Evolutionary conservation across 2,329 filamentous ascomycete species (phyloP).

Genomic region (Pezicula carpinea): DNA sequence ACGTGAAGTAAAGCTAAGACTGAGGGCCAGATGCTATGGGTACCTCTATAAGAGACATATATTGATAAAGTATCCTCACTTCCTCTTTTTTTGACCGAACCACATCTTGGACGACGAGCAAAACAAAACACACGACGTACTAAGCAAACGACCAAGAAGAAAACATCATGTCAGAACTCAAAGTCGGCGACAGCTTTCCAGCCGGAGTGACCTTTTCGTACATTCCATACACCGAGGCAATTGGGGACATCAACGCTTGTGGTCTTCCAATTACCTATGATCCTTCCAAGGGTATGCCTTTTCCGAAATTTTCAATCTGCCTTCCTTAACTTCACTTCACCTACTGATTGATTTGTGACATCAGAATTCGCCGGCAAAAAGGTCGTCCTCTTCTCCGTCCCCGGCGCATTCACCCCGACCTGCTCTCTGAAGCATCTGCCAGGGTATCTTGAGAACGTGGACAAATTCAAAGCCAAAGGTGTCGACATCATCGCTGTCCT

Average conservation of each 20-base stretch:
- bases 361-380: conserved; percentile 64
- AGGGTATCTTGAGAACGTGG: conserved; percentile 59
- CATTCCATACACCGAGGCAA: conserved; percentile 60
- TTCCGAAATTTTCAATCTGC: not conserved
- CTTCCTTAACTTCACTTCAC: no score
- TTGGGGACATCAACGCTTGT: conserved; percentile 67
- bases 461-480: conserved; percentile 57
- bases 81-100: no score
- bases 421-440: conserved; percentile 66
- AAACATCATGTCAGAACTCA: no score
- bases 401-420: conserved; percentile 66
- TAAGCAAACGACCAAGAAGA: no score
- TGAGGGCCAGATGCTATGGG: no score
- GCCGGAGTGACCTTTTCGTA: conserved; percentile 75
- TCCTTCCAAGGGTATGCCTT: conserved; percentile 61
- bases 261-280: conserved; percentile 75
- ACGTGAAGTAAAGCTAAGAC: no score
- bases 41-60: no score
- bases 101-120: no score
- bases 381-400: conserved; percentile 64
- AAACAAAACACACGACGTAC: no score
- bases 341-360: no score
- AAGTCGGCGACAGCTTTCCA: conserved; percentile 81
- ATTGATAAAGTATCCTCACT: no score
- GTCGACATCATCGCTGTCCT: conserved; percentile 65